Conservation (phyloP, 1,284 basidiomycete genomes). For the Malassezia equina region DNA sequence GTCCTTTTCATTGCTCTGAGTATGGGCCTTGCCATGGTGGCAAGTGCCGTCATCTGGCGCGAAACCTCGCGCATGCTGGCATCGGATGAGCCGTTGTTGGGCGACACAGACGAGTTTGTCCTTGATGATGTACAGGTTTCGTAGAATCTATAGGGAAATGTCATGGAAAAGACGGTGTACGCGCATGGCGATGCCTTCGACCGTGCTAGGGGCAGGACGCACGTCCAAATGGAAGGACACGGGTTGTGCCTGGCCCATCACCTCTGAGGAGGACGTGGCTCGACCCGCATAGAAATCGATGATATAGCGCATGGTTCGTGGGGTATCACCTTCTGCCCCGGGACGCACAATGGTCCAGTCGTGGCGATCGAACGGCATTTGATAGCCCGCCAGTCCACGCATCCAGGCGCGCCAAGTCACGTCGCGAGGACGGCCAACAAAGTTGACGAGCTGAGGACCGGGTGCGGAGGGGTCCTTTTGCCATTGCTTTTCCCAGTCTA, state of each 20-base stretch:
- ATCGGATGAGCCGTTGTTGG: neutral
- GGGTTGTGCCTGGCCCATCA: slow-evolving; percentile 19
- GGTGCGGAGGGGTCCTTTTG: neutral
- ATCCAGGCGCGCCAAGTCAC: slow-evolving; percentile 67
- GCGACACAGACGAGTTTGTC: neutral
- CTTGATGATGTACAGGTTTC: neutral
- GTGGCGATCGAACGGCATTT: slow-evolving; percentile 88
- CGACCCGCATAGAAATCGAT: slow-evolving; percentile 96
- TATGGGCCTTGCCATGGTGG: neutral
- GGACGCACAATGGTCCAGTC: slow-evolving; percentile 94
- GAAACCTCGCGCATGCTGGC: neutral
- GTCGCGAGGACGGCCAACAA: slow-evolving; percentile 54
- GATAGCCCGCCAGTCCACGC: slow-evolving; percentile 81
- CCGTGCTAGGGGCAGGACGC: slow-evolving; percentile 78
- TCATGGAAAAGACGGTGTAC: slow-evolving; percentile 10
- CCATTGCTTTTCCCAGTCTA: slow-evolving; percentile 65
- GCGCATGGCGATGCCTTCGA: slow-evolving; percentile 75
- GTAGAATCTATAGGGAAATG: neutral
- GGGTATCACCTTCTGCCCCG: slow-evolving; percentile 52
- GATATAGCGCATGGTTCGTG: slow-evolving; percentile 68
- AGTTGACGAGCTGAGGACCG: slow-evolving; percentile 70
- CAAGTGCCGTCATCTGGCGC: slow-evolving; percentile 14
- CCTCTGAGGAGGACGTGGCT: slow-evolving; percentile 41
- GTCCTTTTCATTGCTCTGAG: slow-evolving; percentile 23
- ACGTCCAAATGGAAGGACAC: slow-evolving; percentile 82